phyloP scores from a whole-genome alignment of 257 asterid species.

The Thymus quinquecostatus region DNA sequence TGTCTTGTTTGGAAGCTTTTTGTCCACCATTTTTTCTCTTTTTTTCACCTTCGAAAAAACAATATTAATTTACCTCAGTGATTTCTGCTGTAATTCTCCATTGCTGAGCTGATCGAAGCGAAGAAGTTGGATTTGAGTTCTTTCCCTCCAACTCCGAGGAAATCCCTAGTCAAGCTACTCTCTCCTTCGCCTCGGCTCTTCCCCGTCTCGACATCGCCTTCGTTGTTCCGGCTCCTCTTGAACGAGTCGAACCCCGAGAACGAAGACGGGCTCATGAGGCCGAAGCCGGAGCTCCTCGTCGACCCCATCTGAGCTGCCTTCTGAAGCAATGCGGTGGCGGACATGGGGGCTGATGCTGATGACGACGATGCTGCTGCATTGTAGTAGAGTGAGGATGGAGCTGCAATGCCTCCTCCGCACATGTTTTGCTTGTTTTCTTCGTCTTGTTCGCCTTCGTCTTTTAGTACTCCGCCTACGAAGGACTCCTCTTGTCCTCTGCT shows the following conservation, averaged over 20 bases:
- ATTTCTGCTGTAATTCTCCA: slow-evolving; percentile 42
- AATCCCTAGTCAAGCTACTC: slow-evolving; percentile 63
- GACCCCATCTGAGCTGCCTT: slow-evolving; percentile 80
- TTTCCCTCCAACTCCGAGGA: slow-evolving; percentile 74
- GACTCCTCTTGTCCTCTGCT: slow-evolving; percentile 20
- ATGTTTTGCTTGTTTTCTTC: slow-evolving; percentile 46
- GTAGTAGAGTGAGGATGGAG: slow-evolving; percentile 39
- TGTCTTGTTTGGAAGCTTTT: slow-evolving; percentile 21
- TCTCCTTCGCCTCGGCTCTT: not conserved
- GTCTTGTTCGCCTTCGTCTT: slow-evolving; percentile 63
- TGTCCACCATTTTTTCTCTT: slow-evolving; percentile 18
- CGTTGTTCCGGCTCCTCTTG: slow-evolving; percentile 29
- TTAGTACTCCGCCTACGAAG: slow-evolving; percentile 30
- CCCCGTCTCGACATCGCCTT: not conserved
- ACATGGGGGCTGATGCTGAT: slow-evolving; percentile 47
- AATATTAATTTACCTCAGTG: slow-evolving; percentile 21
- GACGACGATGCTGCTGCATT: slow-evolving; percentile 23
- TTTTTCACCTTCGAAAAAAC: not conserved
- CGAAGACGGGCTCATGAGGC: slow-evolving; percentile 54
- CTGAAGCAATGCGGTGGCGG: slow-evolving; percentile 69
- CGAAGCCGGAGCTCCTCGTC: slow-evolving; percentile 52
- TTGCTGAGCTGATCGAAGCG: slow-evolving; percentile 39
- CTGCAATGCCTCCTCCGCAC: slow-evolving; percentile 32
- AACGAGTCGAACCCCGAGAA: slow-evolving; percentile 31
- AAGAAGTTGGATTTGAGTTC: slow-evolving; percentile 40